Evolutionary conservation across 192 early-diverging fungal genomes (phyloP), one percentile per base, ranked within the genome.

Genomic region (Chytriomyces sp.): DNA sequence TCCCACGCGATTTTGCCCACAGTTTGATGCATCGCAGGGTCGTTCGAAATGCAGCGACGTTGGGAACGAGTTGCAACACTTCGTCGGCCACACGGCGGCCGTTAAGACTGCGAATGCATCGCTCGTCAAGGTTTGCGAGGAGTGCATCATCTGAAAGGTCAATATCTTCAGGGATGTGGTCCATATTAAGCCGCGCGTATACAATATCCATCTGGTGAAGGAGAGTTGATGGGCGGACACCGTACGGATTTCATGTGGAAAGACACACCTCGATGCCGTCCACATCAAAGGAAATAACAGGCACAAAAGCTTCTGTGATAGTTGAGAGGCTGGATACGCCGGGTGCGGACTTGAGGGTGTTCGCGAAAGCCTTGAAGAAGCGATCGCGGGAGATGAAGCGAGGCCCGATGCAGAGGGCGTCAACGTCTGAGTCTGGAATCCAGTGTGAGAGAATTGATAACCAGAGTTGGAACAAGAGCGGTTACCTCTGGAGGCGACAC

Each of bases 41-140:
- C 56, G 90, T 88, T 32, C 95, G 84, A 74, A 99, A 99, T 2
- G 88, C 81, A 52, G 88, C 80, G 14, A 96, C 88, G 77, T 94
- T 90, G 7, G 96, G 95, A 33, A 99, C 96, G 19, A 99, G 84
- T 19, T 91, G 84, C 66, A 99, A 76, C 52, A 99, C 96, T 60
- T 94, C 93, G 71, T 99, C 95, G 0, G 96, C 96, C 2, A 97
- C 96, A 33, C 96, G 91, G 52, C 94, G 97, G 3, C 89, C 94
- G 78, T 96, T 96, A 33, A 96, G 75, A 61, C 90, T 91, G 25
- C 92, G 89, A 38, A 94, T 84, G 69, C 86, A 85, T 0, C 81
- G 75, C 39, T 92, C 91, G 73, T 96, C 92, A 36, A 96, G 75
- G 74, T 89, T 87, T 64, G 88, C 82, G 61, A 96, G 78, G 2